A percentile compares a stretch with the other conserved stretches of the same genome.
Evolutionary conservation across 1,284 basidiomycete species (phyloP).

Genomic region (Polyporus tsugae): DNA sequence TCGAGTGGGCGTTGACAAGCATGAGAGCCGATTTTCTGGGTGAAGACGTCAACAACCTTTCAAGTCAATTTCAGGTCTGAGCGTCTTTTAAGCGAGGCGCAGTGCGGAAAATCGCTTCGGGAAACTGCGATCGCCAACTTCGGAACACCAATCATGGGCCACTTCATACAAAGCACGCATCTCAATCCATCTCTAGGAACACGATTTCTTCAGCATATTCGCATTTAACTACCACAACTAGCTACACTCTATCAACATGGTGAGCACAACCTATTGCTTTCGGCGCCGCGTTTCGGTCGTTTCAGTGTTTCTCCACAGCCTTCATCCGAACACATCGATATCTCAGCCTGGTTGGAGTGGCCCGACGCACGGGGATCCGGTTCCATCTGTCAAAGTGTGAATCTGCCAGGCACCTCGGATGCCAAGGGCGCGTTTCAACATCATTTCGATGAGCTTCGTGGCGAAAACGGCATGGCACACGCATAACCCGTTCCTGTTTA

Average conservation of each 20-base stretch:
- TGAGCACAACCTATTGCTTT: not conserved
- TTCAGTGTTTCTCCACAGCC: not conserved
- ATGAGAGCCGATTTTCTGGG: not conserved
- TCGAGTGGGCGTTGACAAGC: not conserved
- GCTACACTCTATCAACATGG: not conserved
- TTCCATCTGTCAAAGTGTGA: not conserved
- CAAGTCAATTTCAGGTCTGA: not conserved
- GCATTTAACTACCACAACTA: no score
- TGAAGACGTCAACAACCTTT: no score
- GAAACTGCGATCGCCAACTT: not conserved
- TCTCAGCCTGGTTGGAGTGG: not conserved
- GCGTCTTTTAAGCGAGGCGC: not conserved
- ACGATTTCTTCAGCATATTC: not conserved
- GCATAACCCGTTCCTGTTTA: not conserved
- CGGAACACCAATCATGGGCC: not conserved
- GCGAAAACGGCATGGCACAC: not conserved
- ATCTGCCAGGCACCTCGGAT: not conserved
- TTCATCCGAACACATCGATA: not conserved
- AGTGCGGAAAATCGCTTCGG: not conserved
- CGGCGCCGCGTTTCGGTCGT: no score
- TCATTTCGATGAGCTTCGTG: not conserved
- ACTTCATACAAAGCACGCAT: not conserved
- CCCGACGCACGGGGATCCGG: no score
- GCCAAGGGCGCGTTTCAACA: not conserved
- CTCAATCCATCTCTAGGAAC: not conserved